Evolutionary conservation across 768 basidiomycete species (phyloP).

Genomic region (Aureoboletus auriporus): DNA sequence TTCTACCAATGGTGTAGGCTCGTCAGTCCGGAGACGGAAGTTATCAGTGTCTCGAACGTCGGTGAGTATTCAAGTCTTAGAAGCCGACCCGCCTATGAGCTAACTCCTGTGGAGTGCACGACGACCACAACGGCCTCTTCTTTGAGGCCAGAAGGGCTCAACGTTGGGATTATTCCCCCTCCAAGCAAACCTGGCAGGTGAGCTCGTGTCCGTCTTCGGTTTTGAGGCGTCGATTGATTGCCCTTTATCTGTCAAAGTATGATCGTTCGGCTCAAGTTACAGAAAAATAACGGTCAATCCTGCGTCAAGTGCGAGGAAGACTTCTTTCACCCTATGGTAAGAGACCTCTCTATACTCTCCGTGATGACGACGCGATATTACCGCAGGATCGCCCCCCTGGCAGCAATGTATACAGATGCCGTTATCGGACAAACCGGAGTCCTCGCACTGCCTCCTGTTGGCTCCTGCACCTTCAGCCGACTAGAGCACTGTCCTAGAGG

Average conservation of each 20-base stretch:
- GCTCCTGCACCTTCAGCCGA: slow-evolving; percentile 16
- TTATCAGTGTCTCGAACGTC: slow-evolving; percentile 39
- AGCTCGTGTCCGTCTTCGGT: slow-evolving; percentile 4
- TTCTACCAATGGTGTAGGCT: slow-evolving; percentile 69
- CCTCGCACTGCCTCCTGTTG: slow-evolving; percentile 28
- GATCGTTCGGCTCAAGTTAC: slow-evolving; percentile 47
- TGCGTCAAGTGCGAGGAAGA: slow-evolving; percentile 57
- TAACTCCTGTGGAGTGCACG: slow-evolving; percentile 40
- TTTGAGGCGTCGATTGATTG: not conserved
- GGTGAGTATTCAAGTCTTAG: slow-evolving; percentile 32
- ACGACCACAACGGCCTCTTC: slow-evolving; percentile 40
- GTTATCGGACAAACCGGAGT: slow-evolving; percentile 36
- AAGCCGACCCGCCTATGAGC: not conserved
- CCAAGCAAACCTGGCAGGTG: slow-evolving; percentile 47
- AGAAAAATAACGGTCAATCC: slow-evolving; percentile 35
- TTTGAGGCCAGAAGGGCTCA: slow-evolving; percentile 44
- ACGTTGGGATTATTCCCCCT: slow-evolving; percentile 46
- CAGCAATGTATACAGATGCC: slow-evolving; percentile 35
- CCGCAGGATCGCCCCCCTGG: slow-evolving; percentile 21
- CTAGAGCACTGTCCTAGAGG: slow-evolving; percentile 23
- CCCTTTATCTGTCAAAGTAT: slow-evolving; percentile 31
- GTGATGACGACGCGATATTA: not conserved
- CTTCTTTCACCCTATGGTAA: slow-evolving; percentile 52
- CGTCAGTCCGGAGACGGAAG: slow-evolving; percentile 47
- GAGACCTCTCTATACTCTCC: not conserved